Evolutionary conservation across 2,329 filamentous ascomycete species (phyloP).

Genomic region (Calonectria naviculata): DNA sequence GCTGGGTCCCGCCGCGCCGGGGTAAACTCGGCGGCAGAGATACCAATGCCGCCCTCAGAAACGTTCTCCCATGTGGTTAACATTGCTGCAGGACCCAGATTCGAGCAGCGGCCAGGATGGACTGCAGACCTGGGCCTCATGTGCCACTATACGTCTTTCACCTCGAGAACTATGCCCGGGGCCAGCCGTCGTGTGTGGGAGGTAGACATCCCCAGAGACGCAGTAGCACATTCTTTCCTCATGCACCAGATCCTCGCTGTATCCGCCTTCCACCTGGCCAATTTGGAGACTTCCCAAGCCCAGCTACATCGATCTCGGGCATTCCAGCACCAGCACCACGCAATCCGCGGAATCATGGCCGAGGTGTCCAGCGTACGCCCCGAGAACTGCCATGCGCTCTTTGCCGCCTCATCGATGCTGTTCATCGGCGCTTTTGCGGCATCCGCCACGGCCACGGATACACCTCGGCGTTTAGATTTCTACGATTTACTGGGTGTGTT

Average conservation of each 20-base stretch:
- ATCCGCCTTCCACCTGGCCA: slow-evolving; percentile 18
- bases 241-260: slow-evolving; percentile 22
- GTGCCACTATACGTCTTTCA: slow-evolving; percentile 8
- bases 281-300: neutral
- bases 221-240: slow-evolving; percentile 1
- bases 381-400: slow-evolving; percentile 16
- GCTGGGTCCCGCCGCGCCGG: no score
- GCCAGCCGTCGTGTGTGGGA: slow-evolving; percentile 5
- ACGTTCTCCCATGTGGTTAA: neutral
- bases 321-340: slow-evolving; percentile 18
- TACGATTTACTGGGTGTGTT: neutral
- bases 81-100: neutral
- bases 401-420: slow-evolving; percentile 12
- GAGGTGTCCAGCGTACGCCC: neutral
- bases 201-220: slow-evolving; percentile 6
- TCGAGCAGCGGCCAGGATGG: neutral
- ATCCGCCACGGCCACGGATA: neutral
- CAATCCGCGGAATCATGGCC: slow-evolving; percentile 9
- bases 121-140: slow-evolving; percentile 16
- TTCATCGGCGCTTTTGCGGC: slow-evolving; percentile 10
- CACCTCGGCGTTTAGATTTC: neutral
- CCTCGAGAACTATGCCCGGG: slow-evolving; percentile 13
- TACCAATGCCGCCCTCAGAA: neutral
- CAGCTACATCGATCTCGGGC: neutral
- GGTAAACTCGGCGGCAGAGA: no score